phyloP scores from a whole-genome alignment of 1,284 basidiomycete genomes.

The Hymenochaete sp. region DNA sequence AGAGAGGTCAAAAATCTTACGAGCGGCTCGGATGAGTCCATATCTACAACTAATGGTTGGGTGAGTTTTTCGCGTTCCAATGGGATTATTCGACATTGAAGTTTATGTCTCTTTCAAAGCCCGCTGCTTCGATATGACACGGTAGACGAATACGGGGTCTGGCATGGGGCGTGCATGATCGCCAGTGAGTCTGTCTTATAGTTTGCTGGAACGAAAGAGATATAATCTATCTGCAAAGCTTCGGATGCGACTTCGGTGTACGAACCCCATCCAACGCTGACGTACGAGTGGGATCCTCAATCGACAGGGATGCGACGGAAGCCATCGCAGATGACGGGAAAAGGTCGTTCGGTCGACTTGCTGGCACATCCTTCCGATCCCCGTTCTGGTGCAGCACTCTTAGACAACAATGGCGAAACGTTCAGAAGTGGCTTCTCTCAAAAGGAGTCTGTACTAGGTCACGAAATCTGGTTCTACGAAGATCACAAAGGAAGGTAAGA shows the following conservation, averaged over 20 bases:
- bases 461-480: conserved; percentile 76
- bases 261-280: conserved; percentile 65
- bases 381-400: conserved; percentile 31
- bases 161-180: conserved; percentile 82
- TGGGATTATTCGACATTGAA: conserved; percentile 27
- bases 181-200: conserved; percentile 52
- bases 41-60: conserved; percentile 35
- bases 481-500: conserved; percentile 23
- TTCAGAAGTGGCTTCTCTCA: conserved; percentile 30
- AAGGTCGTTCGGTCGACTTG: conserved; percentile 42
- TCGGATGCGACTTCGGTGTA: conserved; percentile 77
- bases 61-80: conserved; percentile 3
- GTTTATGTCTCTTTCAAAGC: conserved; percentile 51
- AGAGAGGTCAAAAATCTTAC: conserved; percentile 50
- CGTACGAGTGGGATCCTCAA: conserved; percentile 72
- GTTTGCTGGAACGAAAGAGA: conserved; percentile 5
- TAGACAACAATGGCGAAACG: conserved; percentile 11
- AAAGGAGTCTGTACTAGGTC: conserved; percentile 44
- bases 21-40: conserved; percentile 58
- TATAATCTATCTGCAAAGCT: conserved; percentile 31
- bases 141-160: conserved; percentile 64
- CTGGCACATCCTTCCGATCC: conserved; percentile 69
- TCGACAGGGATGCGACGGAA: conserved; percentile 17
- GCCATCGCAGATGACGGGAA: conserved; percentile 18
- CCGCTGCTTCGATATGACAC: conserved; percentile 91